Evolutionary conservation across 768 basidiomycete species (phyloP), one percentile per base, ranked within the genome.

Genomic region (Cystobasidium onofrii): DNA sequence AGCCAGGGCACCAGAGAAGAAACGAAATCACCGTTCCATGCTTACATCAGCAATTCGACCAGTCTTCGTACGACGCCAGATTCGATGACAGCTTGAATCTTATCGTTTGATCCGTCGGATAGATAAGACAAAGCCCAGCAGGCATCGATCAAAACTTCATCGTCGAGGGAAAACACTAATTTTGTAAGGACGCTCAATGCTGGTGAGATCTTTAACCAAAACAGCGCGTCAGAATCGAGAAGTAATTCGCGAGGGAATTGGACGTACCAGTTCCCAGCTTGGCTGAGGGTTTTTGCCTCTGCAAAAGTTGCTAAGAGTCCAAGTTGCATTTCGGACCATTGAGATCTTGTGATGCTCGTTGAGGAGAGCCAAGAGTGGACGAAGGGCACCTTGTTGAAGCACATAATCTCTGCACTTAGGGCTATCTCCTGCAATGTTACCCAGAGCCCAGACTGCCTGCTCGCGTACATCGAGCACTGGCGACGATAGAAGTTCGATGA

Each of bases 51-150:
- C 54, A 99, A 86, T 80, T 99, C 96, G 39, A 99, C 96, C 75
- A 99, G 87, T 78, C 96, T 88, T 81, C 96, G 87, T 84, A 94
- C 96, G 61, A 99, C 95, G 34, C 95, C 96, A 23, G 91, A 91
- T 83, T 98, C 95, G 78, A 99, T 98, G 73, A 99, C 96, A 36
- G 96, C 96, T 82, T 99, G 96, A 74, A 99, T 99, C 85, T 99
- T 99, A 84, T 99, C 96, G 80, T 96, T 96, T 39, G 93, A 90
- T 62, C 96, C 96, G 81, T 99, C 96, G 0, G 95, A 98, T 44
- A 99, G 88, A 83, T 99, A 99, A 46, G 94, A 97, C 81, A 99
- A 95, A 31, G 96, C 96, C 96, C 96, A 99, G 85, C 96, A 99
- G 17, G 96, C 96, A 81, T 99, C 96, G 80, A 99, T 99, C 79